A percentile compares a stretch with the other conserved stretches of the same genome.
Evolutionary conservation across 73 alveolate species (phyloP).

Genomic region (Blepharisma stoltei): DNA sequence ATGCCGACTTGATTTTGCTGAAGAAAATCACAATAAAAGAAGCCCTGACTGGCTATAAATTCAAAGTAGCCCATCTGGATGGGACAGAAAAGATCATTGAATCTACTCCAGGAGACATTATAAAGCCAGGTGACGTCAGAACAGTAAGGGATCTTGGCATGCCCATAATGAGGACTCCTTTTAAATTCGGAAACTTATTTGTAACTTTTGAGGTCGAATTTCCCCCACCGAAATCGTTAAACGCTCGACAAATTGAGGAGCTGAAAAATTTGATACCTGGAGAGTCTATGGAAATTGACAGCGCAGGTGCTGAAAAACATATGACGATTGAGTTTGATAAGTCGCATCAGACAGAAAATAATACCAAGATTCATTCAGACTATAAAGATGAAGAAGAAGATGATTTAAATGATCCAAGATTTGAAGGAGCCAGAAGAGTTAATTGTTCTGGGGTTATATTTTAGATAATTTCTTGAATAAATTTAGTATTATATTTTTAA

Average conservation of each 20-base stretch:
- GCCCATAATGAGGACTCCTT: slow-evolving; percentile 79
- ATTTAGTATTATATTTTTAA: too few relatives aligned
- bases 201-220: slow-evolving; percentile 73
- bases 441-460: background rate
- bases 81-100: slow-evolving; percentile 65
- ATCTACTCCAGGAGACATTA: slow-evolving; percentile 83
- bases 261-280: slow-evolving; percentile 8
- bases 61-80: slow-evolving; percentile 73
- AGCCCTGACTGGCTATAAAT: slow-evolving; percentile 82
- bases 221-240: slow-evolving; percentile 44
- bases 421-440: background rate
- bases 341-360: background rate
- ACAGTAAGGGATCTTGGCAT: slow-evolving; percentile 82
- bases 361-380: background rate
- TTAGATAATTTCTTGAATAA: background rate
- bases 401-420: background rate
- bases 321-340: background rate
- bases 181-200: slow-evolving; percentile 79
- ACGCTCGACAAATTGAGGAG: background rate
- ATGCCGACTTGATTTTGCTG: slow-evolving; percentile 82
- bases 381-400: slow-evolving; percentile 6
- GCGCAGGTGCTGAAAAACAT: background rate
- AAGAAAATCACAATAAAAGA: slow-evolving; percentile 77
- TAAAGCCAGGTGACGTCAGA: slow-evolving; percentile 74
- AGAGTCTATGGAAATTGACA: background rate